Base-by-base conservation (phyloP, 1,284 basidiomycete genomes). In the Thecaphora frezii region DNA sequence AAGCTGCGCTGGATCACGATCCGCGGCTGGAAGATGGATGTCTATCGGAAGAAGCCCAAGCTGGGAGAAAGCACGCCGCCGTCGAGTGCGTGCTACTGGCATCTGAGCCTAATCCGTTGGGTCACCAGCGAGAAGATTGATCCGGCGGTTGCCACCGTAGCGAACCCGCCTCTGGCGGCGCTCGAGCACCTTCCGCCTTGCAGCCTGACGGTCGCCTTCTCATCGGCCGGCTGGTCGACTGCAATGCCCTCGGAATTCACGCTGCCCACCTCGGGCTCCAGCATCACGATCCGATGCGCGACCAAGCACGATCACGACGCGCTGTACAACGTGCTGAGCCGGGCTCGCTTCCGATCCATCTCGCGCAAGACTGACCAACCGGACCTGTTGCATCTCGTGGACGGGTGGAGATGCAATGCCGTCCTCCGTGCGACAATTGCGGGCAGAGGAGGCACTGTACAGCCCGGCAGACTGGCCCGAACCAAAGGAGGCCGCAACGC, bases 1-100 rank as follows among this genome's bases (percentile, higher is more conserved):
- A 74, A 72, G 51, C 44, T 72, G 48, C 69, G 68, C 14, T 74
- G 46, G 43, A 28, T 74, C 16, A 58, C 54, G 39, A 42, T 72
- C 18, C 60, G 64, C 30, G 70, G 67, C 2, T 58, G 66, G 60
- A 52, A 55, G 1, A 38, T 72, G 18, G 58, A 59, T 42, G 5
- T 74, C 45, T 66, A 64, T 33, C 44, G 64, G 12, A 66, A 69
- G 39, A 60, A 61, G 47, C 60, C 64, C 18, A 46, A 53, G 16
- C 43, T 50, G 22, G 58, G 61, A 1, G 60, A 58, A 28, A 51
- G 51, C 19, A 24, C 41, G 23, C 14, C 54, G 33, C 53, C 58
- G 13, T 25, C 53, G 18, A 55, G 55, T 0, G 56, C 64, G n/a
- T 51, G 47, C 8, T 43, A 25, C 5, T 66, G 62, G 61, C 43